Evolutionary conservation across 2,329 filamentous ascomycete genomes (phyloP).

Genomic region (Zelopaecilomyces penicillatus): DNA sequence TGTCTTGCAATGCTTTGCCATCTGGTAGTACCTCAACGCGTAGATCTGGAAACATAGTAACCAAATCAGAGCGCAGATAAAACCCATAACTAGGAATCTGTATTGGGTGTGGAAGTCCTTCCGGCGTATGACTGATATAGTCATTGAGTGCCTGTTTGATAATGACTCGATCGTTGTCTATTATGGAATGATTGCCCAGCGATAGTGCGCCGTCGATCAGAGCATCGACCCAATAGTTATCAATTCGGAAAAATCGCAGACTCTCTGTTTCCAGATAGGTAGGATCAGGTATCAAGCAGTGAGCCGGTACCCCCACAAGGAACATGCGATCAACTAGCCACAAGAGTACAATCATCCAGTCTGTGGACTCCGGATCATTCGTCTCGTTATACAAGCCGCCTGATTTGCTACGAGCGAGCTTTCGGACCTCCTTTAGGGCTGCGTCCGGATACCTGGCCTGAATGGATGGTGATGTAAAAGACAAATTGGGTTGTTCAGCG

Average conservation of each 20-base stretch:
- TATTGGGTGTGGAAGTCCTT: constrained; percentile 11
- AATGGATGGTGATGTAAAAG: background rate
- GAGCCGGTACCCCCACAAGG: constrained; percentile 28
- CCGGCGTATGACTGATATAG: constrained; percentile 15
- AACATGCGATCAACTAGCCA: constrained; percentile 31
- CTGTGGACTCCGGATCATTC: constrained; percentile 23
- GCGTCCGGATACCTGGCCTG: constrained; percentile 1
- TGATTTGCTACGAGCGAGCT: background rate
- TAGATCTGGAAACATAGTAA: constrained; percentile 30
- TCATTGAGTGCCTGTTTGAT: constrained; percentile 23
- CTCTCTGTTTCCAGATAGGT: constrained; percentile 26
- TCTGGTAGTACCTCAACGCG: constrained; percentile 13
- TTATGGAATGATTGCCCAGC: constrained; percentile 29
- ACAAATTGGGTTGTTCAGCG: background rate
- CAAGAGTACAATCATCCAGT: constrained; percentile 28
- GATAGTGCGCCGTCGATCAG: constrained; percentile 36
- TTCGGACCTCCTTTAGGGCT: background rate
- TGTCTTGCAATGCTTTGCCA: background rate
- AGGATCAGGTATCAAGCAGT: constrained; percentile 33
- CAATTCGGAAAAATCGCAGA: constrained; percentile 37
- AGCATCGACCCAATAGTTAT: constrained; percentile 33
- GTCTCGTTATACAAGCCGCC: constrained; percentile 11
- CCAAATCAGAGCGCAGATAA: constrained; percentile 27
- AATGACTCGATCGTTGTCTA: constrained; percentile 16
- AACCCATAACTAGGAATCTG: constrained; percentile 32